Conservation (phyloP, 2,329 filamentous ascomycete genomes). For the Hymenoscyphus fructigenus region DNA sequence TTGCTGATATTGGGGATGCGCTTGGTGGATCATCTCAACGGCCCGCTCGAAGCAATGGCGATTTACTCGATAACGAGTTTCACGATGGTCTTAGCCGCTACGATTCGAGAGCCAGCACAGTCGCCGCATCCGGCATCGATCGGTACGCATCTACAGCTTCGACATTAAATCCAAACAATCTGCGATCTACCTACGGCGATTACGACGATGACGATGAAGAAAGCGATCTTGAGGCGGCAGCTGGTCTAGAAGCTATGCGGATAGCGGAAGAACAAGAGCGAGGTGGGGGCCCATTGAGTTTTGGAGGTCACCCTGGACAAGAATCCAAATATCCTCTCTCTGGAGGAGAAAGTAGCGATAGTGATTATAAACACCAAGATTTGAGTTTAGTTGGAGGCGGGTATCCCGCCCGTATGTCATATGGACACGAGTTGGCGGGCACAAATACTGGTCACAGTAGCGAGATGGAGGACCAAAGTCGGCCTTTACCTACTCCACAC, state of each 20-base stretch:
- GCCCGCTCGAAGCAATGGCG: constrained; percentile 42
- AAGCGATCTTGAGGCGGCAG: constrained; percentile 83
- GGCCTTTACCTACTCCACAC: constrained; percentile 50
- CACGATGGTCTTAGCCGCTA: constrained; percentile 49
- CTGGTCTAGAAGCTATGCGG: constrained; percentile 79
- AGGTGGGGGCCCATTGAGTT: constrained; percentile 50
- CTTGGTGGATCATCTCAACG: constrained; percentile 25
- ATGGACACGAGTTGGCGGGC: constrained; percentile 48
- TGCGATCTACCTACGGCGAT: constrained; percentile 40
- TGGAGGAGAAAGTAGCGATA: constrained; percentile 59
- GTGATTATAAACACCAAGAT: constrained; percentile 71
- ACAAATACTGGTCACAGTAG: constrained; percentile 36
- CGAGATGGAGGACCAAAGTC: constrained; percentile 45
- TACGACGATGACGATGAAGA: constrained; percentile 65
- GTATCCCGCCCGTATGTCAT: constrained; percentile 60
- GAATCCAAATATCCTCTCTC: constrained; percentile 39
- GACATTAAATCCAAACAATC: constrained; percentile 41
- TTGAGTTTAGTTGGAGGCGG: constrained; percentile 72
- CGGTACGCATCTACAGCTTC: constrained; percentile 52
- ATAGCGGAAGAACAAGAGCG: constrained; percentile 79
- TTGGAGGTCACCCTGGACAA: constrained; percentile 48
- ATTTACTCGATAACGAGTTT: constrained; percentile 47
- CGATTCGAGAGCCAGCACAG: constrained; percentile 50
- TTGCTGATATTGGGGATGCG: constrained; percentile 38
- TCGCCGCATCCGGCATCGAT: constrained; percentile 43